A percentile compares a stretch with the other conserved stretches of the same genome.
Evolutionary conservation across 306 rosid genomes (phyloP).

Genomic region (Dicorynia guianensis): DNA sequence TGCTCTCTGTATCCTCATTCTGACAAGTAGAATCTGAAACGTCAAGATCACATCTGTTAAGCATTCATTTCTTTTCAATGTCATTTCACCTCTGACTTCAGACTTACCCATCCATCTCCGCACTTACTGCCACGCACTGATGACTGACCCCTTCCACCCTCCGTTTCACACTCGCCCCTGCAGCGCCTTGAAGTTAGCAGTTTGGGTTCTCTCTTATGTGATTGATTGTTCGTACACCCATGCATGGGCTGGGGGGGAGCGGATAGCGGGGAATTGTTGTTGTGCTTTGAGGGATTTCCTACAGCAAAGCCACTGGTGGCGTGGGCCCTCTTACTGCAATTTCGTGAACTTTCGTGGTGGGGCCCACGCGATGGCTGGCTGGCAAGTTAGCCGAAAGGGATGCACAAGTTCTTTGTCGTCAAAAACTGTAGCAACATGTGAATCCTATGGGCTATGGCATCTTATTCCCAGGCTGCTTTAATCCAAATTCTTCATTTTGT

Average conservation of each 20-base stretch:
- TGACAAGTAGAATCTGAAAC: constrained; percentile 97
- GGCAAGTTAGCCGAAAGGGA: constrained; percentile 40
- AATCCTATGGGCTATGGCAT: constrained; percentile 54
- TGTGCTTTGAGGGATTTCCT: not conserved
- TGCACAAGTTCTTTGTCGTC: constrained; percentile 13
- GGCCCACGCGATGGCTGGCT: not conserved
- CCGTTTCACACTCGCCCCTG: constrained; percentile 53
- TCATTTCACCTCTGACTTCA: constrained; percentile 65
- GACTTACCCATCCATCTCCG: constrained; percentile 14
- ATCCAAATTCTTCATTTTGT: constrained; percentile 46
- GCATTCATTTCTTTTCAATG: constrained; percentile 69
- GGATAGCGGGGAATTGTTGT: not conserved
- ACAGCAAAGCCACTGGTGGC: not conserved
- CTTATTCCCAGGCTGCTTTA: constrained; percentile 53
- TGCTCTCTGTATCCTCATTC: constrained; percentile 25
- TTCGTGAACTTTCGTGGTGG: constrained; percentile 12
- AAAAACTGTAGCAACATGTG: constrained; percentile 54
- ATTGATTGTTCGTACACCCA: too few species aligned
- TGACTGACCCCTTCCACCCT: constrained; percentile 22
- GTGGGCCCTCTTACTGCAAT: not conserved
- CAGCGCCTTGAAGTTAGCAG: constrained; percentile 29
- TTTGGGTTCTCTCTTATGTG: not conserved
- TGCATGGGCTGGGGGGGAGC: too few species aligned
- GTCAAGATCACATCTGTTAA: constrained; percentile 79
- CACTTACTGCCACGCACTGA: constrained; percentile 25